Evolutionary conservation across 2,329 filamentous ascomycete genomes (phyloP).

Genomic region (Monosporascus sp.): DNA sequence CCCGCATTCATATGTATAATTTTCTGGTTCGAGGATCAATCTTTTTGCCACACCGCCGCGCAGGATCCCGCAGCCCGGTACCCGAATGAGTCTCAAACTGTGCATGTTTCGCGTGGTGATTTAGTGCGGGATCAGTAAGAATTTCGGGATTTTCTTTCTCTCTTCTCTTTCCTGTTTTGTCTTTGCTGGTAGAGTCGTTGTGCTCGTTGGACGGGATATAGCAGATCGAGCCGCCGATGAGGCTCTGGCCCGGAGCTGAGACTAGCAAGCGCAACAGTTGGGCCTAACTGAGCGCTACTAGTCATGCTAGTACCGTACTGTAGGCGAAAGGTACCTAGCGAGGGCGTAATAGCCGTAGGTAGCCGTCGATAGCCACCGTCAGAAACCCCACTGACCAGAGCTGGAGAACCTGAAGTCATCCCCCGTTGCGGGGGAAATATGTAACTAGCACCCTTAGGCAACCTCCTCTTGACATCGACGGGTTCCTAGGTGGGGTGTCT

Average conservation of each 20-base stretch:
- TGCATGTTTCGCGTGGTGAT: neutral
- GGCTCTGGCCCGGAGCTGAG: no score
- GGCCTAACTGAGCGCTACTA: no score
- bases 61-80: neutral
- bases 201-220: no score
- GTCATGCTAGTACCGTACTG: neutral
- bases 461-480: no score
- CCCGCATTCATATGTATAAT: neutral
- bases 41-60: neutral
- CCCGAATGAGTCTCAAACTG: neutral
- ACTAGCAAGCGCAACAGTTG: no score
- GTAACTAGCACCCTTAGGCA: neutral
- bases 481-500: no score
- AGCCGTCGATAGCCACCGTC: neutral
- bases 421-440: neutral
- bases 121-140: neutral
- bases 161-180: no score
- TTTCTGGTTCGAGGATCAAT: neutral
- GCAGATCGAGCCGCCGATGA: no score
- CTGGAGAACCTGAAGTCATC: neutral
- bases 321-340: no score
- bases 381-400: neutral
- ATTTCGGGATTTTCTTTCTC: no score
- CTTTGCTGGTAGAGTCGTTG: no score
- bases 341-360: no score